Base-by-base conservation (phyloP, 2,329 filamentous ascomycete genomes). In the Colletotrichum sp. region DNA sequence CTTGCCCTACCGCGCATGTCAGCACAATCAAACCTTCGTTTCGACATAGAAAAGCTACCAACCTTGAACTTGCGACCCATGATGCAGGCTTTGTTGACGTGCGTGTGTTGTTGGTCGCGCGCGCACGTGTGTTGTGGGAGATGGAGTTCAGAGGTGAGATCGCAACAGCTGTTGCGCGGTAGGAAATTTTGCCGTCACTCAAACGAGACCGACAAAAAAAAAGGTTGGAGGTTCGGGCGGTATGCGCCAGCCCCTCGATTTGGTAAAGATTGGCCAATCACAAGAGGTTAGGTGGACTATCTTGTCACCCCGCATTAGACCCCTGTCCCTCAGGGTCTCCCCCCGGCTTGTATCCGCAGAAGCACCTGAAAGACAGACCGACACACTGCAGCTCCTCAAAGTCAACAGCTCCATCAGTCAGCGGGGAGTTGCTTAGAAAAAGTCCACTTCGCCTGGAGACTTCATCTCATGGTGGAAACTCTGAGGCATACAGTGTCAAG, bases 21-120 rank as follows among this genome's bases (percentile, higher is more conserved):
- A 71, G 55, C 71, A 34, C 6, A 57, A 28, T 34, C 22, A 68
- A 34, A 34, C 3, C 22, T 32, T 60, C 44, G 9, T 55, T n/a
- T 22, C 12, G 22, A 13, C 28, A 30, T 28, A 9, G 1, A 8
- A 15, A 36, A n/a, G 13, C 16, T 9, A 63, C 74, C 60, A 15
- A 74, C 74, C 63, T 67, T 76, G 66, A 76, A 76, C 36, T 76
- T 76, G 66, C 74, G 74, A 76, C 74, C 74, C 74, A 76, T 76
- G 15, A 44, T 67, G 64, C 11, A 39, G n/a, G n/a, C 22, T 71
- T 8, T 30, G 13, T 73, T 22, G 28, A 68, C 57, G 64, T 73
- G 70, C 73, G 69, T 68, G 44, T 32, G 34, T 52, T 68, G 44
- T 25, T 39, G 60, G 44, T 25, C 55, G 57, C 22, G 64, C 70